These are phyloP conservation scores for Basidiobolus meristosporus DNA, from an alignment of 371 early-diverging fungal species.

Conservation along the genomic window DNA sequence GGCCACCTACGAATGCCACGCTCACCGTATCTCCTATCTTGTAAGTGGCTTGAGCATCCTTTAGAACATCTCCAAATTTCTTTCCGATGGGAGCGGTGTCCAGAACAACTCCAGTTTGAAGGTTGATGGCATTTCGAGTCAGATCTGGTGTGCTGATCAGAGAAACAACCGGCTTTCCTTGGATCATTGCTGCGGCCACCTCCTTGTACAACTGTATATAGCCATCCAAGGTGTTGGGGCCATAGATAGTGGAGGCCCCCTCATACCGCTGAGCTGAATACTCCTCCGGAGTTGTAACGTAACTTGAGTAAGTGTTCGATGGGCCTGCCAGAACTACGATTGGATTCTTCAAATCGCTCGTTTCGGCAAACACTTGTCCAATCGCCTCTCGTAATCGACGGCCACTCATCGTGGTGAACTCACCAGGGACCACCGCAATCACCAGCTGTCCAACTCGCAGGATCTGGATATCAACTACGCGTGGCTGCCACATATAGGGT, in stretches of 20 bases:
- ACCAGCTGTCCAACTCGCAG: slow-evolving; percentile 22
- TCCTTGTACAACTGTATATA: slow-evolving; percentile 25
- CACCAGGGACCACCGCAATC: slow-evolving; percentile 30
- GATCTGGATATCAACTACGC: slow-evolving; percentile 28
- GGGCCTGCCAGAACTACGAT: slow-evolving; percentile 28
- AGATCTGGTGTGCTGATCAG: slow-evolving; percentile 11
- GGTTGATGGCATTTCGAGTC: slow-evolving; percentile 13
- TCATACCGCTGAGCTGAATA: slow-evolving; percentile 46
- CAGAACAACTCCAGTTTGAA: slow-evolving; percentile 16
- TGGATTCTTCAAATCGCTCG: no score
- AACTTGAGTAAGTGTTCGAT: slow-evolving; percentile 20
- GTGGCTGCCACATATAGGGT: slow-evolving; percentile 31
- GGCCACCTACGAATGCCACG: slow-evolving; percentile 29
- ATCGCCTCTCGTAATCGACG: slow-evolving; percentile 21
- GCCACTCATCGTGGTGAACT: slow-evolving; percentile 48
- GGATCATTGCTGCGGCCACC: slow-evolving; percentile 19
- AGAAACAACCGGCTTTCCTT: slow-evolving; percentile 6
- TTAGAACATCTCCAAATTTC: slow-evolving; percentile 21
- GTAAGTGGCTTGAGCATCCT: slow-evolving; percentile 10
- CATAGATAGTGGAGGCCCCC: slow-evolving; percentile 42
- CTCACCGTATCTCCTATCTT: slow-evolving; percentile 8
- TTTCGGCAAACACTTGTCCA: slow-evolving; percentile 15
- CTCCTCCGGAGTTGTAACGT: slow-evolving; percentile 39
- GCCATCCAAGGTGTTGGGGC: slow-evolving; percentile 31
- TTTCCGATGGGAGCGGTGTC: slow-evolving; percentile 21